Evolutionary conservation across 2,329 filamentous ascomycete species (phyloP).

Genomic region (Endothia cerciana): DNA sequence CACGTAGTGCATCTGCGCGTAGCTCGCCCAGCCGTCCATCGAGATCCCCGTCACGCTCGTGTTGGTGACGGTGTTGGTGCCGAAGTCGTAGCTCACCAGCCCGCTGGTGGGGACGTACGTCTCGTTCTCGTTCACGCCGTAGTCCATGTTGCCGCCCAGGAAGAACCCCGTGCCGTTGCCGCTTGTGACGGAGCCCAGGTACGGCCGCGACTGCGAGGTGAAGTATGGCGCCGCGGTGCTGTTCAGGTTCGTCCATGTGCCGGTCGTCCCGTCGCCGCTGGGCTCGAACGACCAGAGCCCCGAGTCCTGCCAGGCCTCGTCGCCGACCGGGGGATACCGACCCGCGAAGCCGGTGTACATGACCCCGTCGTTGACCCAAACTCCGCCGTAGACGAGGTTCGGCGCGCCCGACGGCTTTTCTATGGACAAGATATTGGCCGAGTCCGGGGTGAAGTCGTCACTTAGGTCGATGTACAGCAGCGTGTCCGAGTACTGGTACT

Average conservation of each 20-base stretch:
- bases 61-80: conserved; percentile 14
- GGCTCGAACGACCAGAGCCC: conserved; percentile 26
- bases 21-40: conserved; percentile 6
- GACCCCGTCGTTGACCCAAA: conserved; percentile 13
- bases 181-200: conserved; percentile 16
- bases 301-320: conserved; percentile 3
- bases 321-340: neutral
- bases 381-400: conserved; percentile 7
- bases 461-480: conserved; percentile 16
- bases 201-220: neutral
- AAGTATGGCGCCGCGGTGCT: conserved; percentile 9
- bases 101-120: conserved; percentile 15
- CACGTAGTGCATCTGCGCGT: conserved; percentile 18
- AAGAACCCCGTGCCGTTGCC: conserved; percentile 24
- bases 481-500: conserved; percentile 32
- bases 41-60: conserved; percentile 13
- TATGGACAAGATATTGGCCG: conserved; percentile 8
- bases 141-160: conserved; percentile 16
- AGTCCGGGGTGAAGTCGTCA: conserved; percentile 12
- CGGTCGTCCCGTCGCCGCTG: conserved; percentile 11
- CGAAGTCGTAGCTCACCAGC: conserved; percentile 22
- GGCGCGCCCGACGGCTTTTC: conserved; percentile 17
- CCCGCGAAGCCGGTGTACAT: conserved; percentile 25
- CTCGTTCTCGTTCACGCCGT: conserved; percentile 13
- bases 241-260: conserved; percentile 25